Conservation (phyloP, 2,329 filamentous ascomycete species). For the Sclerotinia glacialis region DNA sequence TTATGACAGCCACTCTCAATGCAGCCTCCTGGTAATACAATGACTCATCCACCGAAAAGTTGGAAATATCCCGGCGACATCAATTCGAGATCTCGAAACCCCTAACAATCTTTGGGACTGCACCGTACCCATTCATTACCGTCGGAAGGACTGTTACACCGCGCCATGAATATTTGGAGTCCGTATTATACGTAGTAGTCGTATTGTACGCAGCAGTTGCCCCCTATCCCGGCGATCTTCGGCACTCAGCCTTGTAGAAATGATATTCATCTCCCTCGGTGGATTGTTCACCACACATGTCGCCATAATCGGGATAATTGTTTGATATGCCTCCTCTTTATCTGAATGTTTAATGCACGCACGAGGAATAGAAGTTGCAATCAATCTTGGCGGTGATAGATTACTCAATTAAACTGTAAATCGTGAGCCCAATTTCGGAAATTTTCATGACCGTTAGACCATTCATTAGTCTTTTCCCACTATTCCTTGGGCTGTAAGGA, state of each 20-base stretch:
- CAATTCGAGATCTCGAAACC: neutral
- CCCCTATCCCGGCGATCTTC: neutral
- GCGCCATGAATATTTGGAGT: neutral
- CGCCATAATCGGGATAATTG: neutral
- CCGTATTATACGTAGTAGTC: too few species aligned
- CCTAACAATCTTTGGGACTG: neutral
- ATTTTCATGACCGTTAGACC: neutral
- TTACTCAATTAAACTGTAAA: neutral
- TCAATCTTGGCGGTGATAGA: neutral
- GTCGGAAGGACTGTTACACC: neutral
- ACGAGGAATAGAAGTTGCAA: neutral
- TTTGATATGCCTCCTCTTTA: neutral
- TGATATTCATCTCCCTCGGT: neutral
- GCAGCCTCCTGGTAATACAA: neutral
- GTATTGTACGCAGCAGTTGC: too few species aligned
- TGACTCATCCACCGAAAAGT: neutral
- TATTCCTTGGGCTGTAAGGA: too few species aligned
- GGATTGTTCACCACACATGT: neutral
- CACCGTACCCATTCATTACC: neutral
- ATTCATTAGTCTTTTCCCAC: too few species aligned
- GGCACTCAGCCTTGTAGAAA: slow-evolving; percentile 10
- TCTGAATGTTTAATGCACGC: neutral
- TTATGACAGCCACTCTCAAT: neutral
- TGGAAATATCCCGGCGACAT: neutral
- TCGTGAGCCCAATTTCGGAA: neutral